Conservation (phyloP, 2,329 filamentous ascomycete species). For the Phoma sp. region DNA sequence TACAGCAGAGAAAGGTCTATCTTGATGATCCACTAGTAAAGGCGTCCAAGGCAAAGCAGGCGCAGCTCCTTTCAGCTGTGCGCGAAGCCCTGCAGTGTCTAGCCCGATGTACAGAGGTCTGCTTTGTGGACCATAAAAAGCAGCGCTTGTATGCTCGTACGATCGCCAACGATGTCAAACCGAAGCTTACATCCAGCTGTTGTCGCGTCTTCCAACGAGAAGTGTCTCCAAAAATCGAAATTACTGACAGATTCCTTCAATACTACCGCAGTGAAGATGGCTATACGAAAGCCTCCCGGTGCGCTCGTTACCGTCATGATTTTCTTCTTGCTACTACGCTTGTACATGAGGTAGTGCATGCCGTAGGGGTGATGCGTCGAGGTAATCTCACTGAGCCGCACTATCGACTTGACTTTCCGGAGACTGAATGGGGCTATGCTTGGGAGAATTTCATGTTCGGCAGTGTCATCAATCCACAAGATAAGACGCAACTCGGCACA, state of each 20-base stretch:
- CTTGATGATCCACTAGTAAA: conserved; percentile 29
- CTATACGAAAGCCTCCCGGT: conserved; percentile 29
- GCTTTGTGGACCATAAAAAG: conserved; percentile 18
- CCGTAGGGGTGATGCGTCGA: conserved; percentile 41
- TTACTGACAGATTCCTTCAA: conserved; percentile 25
- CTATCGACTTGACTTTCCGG: conserved; percentile 32
- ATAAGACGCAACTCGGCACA: conserved; percentile 24
- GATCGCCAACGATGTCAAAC: background rate
- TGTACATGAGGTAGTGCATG: conserved; percentile 46
- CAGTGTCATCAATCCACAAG: conserved; percentile 40
- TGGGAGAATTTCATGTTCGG: conserved; percentile 49
- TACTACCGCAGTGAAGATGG: conserved; percentile 29
- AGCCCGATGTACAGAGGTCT: conserved; percentile 30
- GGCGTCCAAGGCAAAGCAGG: conserved; percentile 19
- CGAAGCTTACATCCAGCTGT: conserved; percentile 18
- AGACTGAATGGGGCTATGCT: conserved; percentile 42
- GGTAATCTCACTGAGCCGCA: conserved; percentile 37
- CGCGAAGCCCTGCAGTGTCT: conserved; percentile 37
- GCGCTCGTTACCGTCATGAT: conserved; percentile 43
- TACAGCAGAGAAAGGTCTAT: conserved; percentile 22
- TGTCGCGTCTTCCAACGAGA: conserved; percentile 21
- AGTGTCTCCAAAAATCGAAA: conserved; percentile 28
- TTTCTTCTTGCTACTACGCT: conserved; percentile 41
- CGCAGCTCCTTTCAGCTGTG: conserved; percentile 23
- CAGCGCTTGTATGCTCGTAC: conserved; percentile 35